phyloP scores from a whole-genome alignment of 2,329 filamentous ascomycete genomes.

The Acrocalymma vagum region DNA sequence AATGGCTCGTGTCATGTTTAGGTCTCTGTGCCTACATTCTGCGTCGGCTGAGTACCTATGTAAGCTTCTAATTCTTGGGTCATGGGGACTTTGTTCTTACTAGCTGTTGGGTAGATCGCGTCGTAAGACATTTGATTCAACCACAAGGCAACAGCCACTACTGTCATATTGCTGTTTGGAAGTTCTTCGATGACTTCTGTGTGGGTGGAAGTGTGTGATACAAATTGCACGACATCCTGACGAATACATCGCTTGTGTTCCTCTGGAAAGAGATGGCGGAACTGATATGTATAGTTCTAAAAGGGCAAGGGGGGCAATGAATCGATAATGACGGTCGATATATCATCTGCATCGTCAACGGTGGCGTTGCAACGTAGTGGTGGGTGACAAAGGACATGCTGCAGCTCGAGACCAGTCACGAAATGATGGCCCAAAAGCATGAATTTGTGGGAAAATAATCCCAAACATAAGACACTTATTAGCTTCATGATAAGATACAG shows the following conservation, averaged over 20 bases:
- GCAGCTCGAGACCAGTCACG: too few relatives aligned
- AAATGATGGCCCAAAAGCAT: too few relatives aligned
- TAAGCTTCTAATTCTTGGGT: too few relatives aligned
- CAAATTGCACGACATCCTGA: background rate
- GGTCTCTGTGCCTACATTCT: conserved; percentile 10
- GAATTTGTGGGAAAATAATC: too few relatives aligned
- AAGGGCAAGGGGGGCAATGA: conserved; percentile 3
- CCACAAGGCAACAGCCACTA: conserved; percentile 2
- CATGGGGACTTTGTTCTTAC: too few relatives aligned
- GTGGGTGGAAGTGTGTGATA: background rate
- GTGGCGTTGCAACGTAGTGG: conserved; percentile 4
- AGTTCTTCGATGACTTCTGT: conserved; percentile 4
- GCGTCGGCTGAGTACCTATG: too few relatives aligned
- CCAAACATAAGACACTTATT: too few relatives aligned
- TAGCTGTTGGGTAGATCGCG: too few relatives aligned
- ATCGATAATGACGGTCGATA: conserved; percentile 8
- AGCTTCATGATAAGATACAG: too few relatives aligned
- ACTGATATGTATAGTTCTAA: conserved; percentile 9
- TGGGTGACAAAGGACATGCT: background rate
- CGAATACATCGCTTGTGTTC: conserved; percentile 6
- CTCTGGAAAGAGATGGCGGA: conserved; percentile 1
- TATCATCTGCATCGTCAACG: conserved; percentile 6
- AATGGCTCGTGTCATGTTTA: conserved; percentile 7
- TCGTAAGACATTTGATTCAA: background rate
- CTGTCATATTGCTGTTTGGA: background rate